Evolutionary conservation across 2,329 filamentous ascomycete species (phyloP), one percentile per base, ranked within the genome.

Genomic region (Paecilomyces sp.): DNA sequence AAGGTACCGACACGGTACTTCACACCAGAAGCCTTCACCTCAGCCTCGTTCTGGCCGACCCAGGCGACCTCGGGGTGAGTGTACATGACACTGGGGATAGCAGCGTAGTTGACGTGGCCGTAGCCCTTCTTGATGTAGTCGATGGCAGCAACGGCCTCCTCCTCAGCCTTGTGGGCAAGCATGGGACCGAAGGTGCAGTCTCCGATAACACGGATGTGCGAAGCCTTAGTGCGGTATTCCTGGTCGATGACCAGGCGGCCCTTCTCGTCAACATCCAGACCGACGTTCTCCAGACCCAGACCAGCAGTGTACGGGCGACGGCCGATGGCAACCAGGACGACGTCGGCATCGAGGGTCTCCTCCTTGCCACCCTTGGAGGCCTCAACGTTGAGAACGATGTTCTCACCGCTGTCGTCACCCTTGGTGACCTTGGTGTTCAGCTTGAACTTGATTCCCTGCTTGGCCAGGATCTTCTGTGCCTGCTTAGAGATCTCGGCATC

Each of bases 21-120:
- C 71, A 96, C 86, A 64, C 91, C 91, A 64, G 88, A 84, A 66
- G 87, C 86, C 85, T 97, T 97, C 65, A 99, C 83, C 68, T 99
- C 94, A 74, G 93, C 89, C 83, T 99, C 94, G 76, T 88, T 97
- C 83, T 97, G 92, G 61, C 94, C 94, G 54, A 99, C 94, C 94
- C 94, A 99, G 36, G 94, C 92, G 66, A 97, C 94, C 79, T 99
- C 94, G 34, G 94, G 94, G 81, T 97, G 89, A 11, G 94, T 97
- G 85, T 99, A 99, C 94, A 99, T 99, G 80, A 99, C 94, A 34
- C 91, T 94, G 66, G 94, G 94, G 74, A 99, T 99, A 77, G 89
- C 91, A 71, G 87, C 91, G 81, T 99, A 99, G 88, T 99, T 99
- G 80, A 99, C 94, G 79, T 99, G 94, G 61, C 94, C 94, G 78